Evolutionary conservation across 257 asterid species (phyloP).

Genomic region (Gardenia jasminoides): DNA sequence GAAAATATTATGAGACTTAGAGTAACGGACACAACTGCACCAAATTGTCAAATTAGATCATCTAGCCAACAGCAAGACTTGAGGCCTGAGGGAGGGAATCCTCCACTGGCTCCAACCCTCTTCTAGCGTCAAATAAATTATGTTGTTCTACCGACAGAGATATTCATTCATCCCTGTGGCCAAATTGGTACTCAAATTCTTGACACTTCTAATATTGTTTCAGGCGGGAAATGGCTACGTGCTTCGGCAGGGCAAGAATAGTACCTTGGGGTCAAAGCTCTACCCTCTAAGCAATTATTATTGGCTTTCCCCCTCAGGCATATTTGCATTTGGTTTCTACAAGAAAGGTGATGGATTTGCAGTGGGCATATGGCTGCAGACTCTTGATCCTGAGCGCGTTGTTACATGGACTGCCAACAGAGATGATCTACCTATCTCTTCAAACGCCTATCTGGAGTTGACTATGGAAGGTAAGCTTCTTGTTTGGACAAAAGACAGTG

Average conservation of each 20-base stretch:
- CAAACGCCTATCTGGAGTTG: conserved; percentile 19
- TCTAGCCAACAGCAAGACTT: too few species aligned
- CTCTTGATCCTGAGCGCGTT: not conserved
- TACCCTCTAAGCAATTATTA: conserved; percentile 6
- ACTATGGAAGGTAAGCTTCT: conserved; percentile 15
- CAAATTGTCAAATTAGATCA: too few species aligned
- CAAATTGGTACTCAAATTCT: too few species aligned
- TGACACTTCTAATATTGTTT: not conserved
- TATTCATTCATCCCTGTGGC: too few species aligned
- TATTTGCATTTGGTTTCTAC: conserved; percentile 29
- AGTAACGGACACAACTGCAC: too few species aligned
- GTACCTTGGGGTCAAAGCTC: conserved; percentile 21
- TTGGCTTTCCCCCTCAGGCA: conserved; percentile 21
- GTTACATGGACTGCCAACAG: conserved; percentile 19
- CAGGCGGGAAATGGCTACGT: not conserved
- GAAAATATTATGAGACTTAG: too few species aligned
- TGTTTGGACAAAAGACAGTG: not conserved
- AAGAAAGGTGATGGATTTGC: conserved; percentile 19
- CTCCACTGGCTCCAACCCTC: too few species aligned
- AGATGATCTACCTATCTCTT: not conserved
- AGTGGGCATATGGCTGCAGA: conserved; percentile 22
- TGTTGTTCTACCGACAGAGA: too few species aligned
- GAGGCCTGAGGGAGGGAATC: too few species aligned
- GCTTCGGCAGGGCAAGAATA: not conserved
- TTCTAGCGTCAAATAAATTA: too few species aligned